Evolutionary conservation across 2,329 filamentous ascomycete species (phyloP).

Genomic region (Phaeosphaeria sp.): DNA sequence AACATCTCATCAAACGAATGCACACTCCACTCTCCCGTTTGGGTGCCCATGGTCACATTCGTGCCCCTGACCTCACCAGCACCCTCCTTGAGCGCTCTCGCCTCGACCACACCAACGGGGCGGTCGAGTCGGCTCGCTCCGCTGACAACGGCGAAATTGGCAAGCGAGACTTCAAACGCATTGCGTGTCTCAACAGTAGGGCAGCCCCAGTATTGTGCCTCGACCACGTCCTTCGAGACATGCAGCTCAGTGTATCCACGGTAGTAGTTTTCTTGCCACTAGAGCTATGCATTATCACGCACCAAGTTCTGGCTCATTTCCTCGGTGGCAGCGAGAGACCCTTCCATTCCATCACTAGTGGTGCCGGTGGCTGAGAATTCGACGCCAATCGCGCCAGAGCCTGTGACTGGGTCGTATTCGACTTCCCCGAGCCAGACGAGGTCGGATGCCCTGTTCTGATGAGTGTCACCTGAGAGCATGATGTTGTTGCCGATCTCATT

Average conservation of each 20-base stretch:
- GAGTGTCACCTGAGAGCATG: constrained; percentile 71
- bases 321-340: constrained; percentile 57
- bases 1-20: background rate
- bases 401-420: background rate
- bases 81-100: constrained; percentile 54
- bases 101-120: background rate
- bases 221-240: background rate
- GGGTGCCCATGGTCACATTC: constrained; percentile 1
- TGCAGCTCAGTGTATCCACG: background rate
- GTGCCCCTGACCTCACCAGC: constrained; percentile 1
- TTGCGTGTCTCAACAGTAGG: background rate
- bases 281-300: constrained; percentile 65
- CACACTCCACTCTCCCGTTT: background rate
- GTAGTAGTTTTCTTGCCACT: constrained; percentile 56
- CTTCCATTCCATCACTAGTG: constrained; percentile 50
- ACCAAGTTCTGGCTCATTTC: constrained; percentile 31
- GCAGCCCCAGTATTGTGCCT: background rate
- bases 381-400: constrained; percentile 23
- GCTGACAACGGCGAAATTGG: background rate
- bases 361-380: constrained; percentile 64
- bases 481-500: constrained; percentile 72
- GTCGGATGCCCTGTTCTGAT: constrained; percentile 62
- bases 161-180: background rate
- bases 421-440: background rate
- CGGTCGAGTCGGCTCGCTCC: background rate